Evolutionary conservation across 345 rosid genomes (phyloP), one percentile per base, ranked within the genome.

Genomic region (Jatropha curcas): DNA sequence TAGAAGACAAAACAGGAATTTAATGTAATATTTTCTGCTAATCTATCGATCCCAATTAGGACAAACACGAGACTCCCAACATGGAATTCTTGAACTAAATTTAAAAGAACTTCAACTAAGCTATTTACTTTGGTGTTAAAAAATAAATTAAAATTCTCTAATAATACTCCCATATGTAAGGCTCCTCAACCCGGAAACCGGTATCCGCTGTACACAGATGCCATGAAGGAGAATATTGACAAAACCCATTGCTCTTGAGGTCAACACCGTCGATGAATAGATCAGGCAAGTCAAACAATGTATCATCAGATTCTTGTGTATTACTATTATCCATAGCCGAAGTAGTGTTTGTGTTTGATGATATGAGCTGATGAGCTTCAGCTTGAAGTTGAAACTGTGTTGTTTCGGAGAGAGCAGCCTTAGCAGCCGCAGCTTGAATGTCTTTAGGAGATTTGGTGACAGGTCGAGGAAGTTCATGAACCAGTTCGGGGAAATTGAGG

Each of bases 251-350:
- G 58, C 72, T 76, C n/a, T n/a, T n/a, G 59, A 73, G 82, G 52
- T 77, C 75, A 68, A 74, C 66, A 19, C 70, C 83, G 43, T 83
- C 87, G n/a, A 66, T 71, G 75, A 79, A 76, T 66, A 93, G 89
- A 83, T 93, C 98, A 25, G 98, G 98, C 41, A 93, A 84, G 81
- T 91, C 98, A 76, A 93, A 93, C 83, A 93, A 69, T 68, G 86
- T 66, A 14, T 87, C 91, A 2, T 91, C 97, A 37, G 48, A 68
- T 31, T 86, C 88, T 68, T 77, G 86, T 6, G 73, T 34, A n/a
- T n/a, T n/a, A 35, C 41, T 37, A 9, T 53, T 73, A 37, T 77
- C 84, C 5, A 72, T 67, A 55, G 57, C 71, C 76, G 25, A 76
- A 71, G 1, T n/a, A n/a, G n/a, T n/a, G n/a, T n/a, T n/a, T n/a